Percentiles rank a stretch among this genome's conserved stretches.
Evolutionary conservation across 2,329 filamentous ascomycete species (phyloP).

Genomic region (Arachnomyces sp.): DNA sequence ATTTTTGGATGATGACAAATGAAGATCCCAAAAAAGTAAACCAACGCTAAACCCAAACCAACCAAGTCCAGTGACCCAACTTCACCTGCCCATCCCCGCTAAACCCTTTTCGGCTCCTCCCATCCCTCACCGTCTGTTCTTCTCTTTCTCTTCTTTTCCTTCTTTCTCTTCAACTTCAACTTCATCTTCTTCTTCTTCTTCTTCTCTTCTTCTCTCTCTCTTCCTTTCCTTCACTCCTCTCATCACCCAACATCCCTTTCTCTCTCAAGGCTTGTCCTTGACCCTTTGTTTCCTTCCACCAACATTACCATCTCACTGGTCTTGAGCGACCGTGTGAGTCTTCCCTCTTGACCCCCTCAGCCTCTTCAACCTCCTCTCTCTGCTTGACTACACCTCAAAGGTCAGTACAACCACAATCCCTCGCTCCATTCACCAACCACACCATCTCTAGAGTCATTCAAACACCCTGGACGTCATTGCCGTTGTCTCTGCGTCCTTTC

Average conservation of each 20-base stretch:
- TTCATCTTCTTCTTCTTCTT: conserved; percentile 1
- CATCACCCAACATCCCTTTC: too few relatives aligned
- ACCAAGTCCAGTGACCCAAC: conserved; percentile 3
- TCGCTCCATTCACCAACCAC: too few relatives aligned
- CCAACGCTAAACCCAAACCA: not conserved
- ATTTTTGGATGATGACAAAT: not conserved
- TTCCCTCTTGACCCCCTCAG: not conserved
- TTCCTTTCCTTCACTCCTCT: not conserved
- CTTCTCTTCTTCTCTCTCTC: not conserved
- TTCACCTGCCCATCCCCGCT: conserved; percentile 7
- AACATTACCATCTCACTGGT: too few relatives aligned
- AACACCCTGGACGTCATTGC: not conserved
- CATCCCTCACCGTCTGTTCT: conserved; percentile 2
- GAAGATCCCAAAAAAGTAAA: not conserved
- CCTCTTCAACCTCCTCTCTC: not conserved
- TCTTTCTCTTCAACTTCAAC: not conserved
- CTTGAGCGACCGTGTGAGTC: not conserved
- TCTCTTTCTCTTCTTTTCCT: conserved; percentile 4
- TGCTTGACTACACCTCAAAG: too few relatives aligned
- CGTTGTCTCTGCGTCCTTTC: not conserved
- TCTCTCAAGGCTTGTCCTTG: not conserved
- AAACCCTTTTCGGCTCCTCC: conserved; percentile 2
- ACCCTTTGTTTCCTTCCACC: not conserved
- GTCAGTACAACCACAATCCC: too few relatives aligned
- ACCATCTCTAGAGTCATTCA: too few relatives aligned